Evolutionary conservation across 768 basidiomycete species (phyloP).

Genomic region (Floccularia luteovirens): DNA sequence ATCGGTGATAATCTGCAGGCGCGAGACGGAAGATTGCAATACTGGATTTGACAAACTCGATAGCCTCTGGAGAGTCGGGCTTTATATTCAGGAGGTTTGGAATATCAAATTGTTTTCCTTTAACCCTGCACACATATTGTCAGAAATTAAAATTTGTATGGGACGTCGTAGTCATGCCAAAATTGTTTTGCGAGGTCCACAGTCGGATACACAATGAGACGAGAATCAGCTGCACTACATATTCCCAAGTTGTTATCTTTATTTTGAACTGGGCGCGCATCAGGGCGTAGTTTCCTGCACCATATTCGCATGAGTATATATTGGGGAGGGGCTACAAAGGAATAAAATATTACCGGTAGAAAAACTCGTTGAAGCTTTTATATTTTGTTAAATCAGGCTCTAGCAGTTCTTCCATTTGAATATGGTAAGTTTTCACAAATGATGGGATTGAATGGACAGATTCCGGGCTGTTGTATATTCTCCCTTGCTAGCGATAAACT

Average conservation of each 20-base stretch:
- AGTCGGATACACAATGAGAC: slow-evolving; percentile 61
- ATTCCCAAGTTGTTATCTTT: slow-evolving; percentile 43
- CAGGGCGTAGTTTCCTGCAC: slow-evolving; percentile 49
- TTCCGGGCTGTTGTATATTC: slow-evolving; percentile 44
- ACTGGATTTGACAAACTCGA: slow-evolving; percentile 33
- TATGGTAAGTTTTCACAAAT: slow-evolving; percentile 47
- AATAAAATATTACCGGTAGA: slow-evolving; percentile 35
- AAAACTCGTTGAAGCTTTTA: slow-evolving; percentile 73
- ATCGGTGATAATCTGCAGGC: slow-evolving; percentile 77
- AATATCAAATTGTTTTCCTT: slow-evolving; percentile 66
- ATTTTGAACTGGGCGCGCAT: slow-evolving; percentile 53
- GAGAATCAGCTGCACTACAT: slow-evolving; percentile 65
- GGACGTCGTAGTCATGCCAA: slow-evolving; percentile 36
- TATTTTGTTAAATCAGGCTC: slow-evolving; percentile 58
- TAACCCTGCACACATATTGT: slow-evolving; percentile 35
- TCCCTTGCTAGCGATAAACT: slow-evolving; percentile 34
- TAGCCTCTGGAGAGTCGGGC: slow-evolving; percentile 30
- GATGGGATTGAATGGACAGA: slow-evolving; percentile 44
- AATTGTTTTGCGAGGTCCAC: slow-evolving; percentile 54
- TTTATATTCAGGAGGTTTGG: slow-evolving; percentile 45
- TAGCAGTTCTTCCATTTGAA: slow-evolving; percentile 53
- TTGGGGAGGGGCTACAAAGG: neutral
- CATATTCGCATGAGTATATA: no score
- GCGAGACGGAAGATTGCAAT: slow-evolving; percentile 72
- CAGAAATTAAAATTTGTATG: neutral